A percentile compares a stretch with the other conserved stretches of the same genome.
phyloP scores from a whole-genome alignment of 2,329 filamentous ascomycete genomes.

The Curvularia eragrostidis region DNA sequence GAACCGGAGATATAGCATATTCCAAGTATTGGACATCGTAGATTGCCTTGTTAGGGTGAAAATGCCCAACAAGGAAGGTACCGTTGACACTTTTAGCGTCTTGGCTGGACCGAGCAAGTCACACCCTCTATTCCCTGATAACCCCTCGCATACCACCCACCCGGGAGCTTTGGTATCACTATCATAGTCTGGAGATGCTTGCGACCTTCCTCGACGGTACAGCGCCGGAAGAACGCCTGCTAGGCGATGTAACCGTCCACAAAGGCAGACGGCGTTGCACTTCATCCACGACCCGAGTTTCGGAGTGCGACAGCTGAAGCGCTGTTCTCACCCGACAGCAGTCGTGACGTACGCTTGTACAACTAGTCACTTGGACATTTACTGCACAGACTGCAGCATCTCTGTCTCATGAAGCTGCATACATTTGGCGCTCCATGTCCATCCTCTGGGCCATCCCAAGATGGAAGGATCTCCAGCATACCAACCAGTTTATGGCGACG shows the following conservation, averaged over 20 bases:
- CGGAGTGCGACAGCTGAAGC: constrained; percentile 18
- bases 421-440: constrained; percentile 5
- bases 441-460: constrained; percentile 7
- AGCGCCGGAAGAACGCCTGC: constrained; percentile 12
- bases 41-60: constrained; percentile 33
- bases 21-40: constrained; percentile 30
- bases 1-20: constrained; percentile 34
- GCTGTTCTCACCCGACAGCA: constrained; percentile 9
- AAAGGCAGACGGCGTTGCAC: constrained; percentile 18
- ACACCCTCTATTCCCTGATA: constrained; percentile 25
- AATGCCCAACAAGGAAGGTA: constrained; percentile 35
- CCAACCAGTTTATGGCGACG: constrained; percentile 34
- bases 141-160: constrained; percentile 24
- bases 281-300: constrained; percentile 38
- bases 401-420: constrained; percentile 9
- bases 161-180: constrained; percentile 34
- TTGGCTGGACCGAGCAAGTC: constrained; percentile 34
- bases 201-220: constrained; percentile 36
- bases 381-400: constrained; percentile 10
- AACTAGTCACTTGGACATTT: constrained; percentile 13
- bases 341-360: constrained; percentile 17
- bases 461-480: constrained; percentile 39
- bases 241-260: constrained; percentile 21
- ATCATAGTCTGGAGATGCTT: constrained; percentile 25
- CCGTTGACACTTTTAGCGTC: constrained; percentile 25